phyloP scores from a whole-genome alignment of 768 basidiomycete genomes.

The Myochromella boudieri region DNA sequence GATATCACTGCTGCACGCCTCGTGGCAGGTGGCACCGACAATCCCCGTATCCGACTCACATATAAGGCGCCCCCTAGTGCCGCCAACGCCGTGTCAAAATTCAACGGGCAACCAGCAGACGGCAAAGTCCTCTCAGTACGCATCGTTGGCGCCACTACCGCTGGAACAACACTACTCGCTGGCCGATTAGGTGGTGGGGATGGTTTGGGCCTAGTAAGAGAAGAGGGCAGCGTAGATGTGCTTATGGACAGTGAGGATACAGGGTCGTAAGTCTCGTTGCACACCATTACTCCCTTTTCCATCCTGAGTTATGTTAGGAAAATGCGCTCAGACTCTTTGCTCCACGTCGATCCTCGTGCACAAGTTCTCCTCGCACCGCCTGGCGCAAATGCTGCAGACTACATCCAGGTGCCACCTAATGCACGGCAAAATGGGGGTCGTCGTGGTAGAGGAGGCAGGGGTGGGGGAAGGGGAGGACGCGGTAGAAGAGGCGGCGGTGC shows the following conservation, averaged over 20 bases:
- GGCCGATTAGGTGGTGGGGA: slow-evolving; percentile 57
- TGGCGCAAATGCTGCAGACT: slow-evolving; percentile 56
- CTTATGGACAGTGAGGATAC: slow-evolving; percentile 52
- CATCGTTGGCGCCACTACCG: slow-evolving; percentile 54
- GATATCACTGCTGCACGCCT: slow-evolving; percentile 52
- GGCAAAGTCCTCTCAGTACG: slow-evolving; percentile 70
- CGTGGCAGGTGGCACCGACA: slow-evolving; percentile 31
- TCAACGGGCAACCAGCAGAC: slow-evolving; percentile 80
- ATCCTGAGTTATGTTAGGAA: slow-evolving; percentile 51
- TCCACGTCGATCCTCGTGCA: slow-evolving; percentile 63
- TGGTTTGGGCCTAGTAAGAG: slow-evolving; percentile 51
- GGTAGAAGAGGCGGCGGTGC: slow-evolving; percentile 34
- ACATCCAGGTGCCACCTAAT: slow-evolving; percentile 34
- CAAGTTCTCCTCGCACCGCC: slow-evolving; percentile 69
- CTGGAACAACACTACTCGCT: slow-evolving; percentile 50
- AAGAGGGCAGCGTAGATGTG: slow-evolving; percentile 56
- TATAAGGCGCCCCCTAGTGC: slow-evolving; percentile 68
- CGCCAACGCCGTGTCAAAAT: slow-evolving; percentile 66
- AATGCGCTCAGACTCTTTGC: slow-evolving; percentile 80
- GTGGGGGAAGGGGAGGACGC: slow-evolving; percentile 36
- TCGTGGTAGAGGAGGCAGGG: slow-evolving; percentile 35
- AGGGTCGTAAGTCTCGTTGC: slow-evolving; percentile 49
- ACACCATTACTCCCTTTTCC: background rate
- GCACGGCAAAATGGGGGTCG: slow-evolving; percentile 28
- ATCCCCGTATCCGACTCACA: slow-evolving; percentile 69